phyloP scores from a whole-genome alignment of 2,329 filamentous ascomycete genomes.

The Apiospora rasikravindrae region DNA sequence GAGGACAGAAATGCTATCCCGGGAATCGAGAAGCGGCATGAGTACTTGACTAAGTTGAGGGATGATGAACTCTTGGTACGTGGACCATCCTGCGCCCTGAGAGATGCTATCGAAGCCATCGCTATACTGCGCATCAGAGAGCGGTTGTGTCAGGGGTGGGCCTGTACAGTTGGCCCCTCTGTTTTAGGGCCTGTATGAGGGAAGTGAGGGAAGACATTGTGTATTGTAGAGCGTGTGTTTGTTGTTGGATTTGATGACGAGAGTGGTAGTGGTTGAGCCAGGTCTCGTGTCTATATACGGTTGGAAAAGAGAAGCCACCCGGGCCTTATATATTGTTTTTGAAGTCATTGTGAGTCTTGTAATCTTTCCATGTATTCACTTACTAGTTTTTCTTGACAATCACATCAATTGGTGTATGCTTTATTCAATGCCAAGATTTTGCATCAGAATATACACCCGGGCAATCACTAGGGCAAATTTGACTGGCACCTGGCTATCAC shows the following conservation, averaged over 20 bases:
- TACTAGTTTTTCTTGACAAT: background rate
- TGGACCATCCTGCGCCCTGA: conserved; percentile 40
- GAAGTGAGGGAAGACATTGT: conserved; percentile 50
- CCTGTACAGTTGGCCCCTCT: conserved; percentile 34
- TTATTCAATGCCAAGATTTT: background rate
- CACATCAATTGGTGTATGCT: background rate
- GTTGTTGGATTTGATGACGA: background rate
- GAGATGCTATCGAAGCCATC: conserved; percentile 52
- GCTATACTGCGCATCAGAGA: conserved; percentile 56
- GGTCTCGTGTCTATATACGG: background rate
- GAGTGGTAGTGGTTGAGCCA: background rate
- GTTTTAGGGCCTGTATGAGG: conserved; percentile 47
- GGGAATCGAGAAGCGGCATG: conserved; percentile 46
- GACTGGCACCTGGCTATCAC: too few relatives aligned
- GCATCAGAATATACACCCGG: background rate
- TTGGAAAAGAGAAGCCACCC: background rate
- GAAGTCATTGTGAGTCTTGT: background rate
- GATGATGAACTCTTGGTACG: conserved; percentile 57
- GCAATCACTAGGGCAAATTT: too few relatives aligned
- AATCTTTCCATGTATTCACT: background rate
- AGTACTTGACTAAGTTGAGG: conserved; percentile 53
- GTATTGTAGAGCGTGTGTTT: background rate
- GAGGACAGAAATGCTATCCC: conserved; percentile 53
- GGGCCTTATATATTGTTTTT: too few relatives aligned
- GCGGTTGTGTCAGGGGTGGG: conserved; percentile 35